These are phyloP conservation scores for Nematocida sp. DNA, from an alignment of 371 early-diverging fungal species.

Conservation along the genomic window DNA sequence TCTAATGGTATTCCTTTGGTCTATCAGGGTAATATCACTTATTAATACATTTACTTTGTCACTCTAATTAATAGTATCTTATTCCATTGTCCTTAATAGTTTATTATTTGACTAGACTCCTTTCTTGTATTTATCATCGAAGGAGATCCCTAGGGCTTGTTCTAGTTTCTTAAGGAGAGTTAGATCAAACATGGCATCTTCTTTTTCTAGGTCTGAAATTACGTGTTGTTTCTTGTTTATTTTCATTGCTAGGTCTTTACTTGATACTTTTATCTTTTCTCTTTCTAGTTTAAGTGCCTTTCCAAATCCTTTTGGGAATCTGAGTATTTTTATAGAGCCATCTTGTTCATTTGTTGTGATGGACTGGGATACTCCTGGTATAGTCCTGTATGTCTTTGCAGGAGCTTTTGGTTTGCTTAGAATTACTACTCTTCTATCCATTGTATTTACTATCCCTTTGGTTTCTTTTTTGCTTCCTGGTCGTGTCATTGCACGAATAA, in stretches of 20 bases:
- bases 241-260: conserved; percentile 55
- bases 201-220: conserved; percentile 52
- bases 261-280: conserved; percentile 20
- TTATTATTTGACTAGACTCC: background rate
- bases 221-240: conserved; percentile 42
- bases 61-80: too few species aligned
- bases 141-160: conserved; percentile 43
- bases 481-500: background rate
- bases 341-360: conserved; percentile 11
- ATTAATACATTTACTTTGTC: too few species aligned
- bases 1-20: too few species aligned
- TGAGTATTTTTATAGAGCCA: conserved; percentile 3
- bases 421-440: conserved; percentile 25
- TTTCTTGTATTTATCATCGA: conserved; percentile 19
- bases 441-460: background rate
- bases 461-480: background rate
- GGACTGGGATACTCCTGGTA: conserved; percentile 37
- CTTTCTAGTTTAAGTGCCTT: conserved; percentile 47
- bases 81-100: background rate
- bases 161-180: conserved; percentile 45
- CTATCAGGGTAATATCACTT: too few species aligned
- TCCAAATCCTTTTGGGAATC: conserved; percentile 49
- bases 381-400: background rate
- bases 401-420: conserved; percentile 12
- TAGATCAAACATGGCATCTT: conserved; percentile 51